These are phyloP conservation scores for Phytophthora litchii DNA, from an alignment of 352 stramenopile species.

Conservation along the genomic window DNA sequence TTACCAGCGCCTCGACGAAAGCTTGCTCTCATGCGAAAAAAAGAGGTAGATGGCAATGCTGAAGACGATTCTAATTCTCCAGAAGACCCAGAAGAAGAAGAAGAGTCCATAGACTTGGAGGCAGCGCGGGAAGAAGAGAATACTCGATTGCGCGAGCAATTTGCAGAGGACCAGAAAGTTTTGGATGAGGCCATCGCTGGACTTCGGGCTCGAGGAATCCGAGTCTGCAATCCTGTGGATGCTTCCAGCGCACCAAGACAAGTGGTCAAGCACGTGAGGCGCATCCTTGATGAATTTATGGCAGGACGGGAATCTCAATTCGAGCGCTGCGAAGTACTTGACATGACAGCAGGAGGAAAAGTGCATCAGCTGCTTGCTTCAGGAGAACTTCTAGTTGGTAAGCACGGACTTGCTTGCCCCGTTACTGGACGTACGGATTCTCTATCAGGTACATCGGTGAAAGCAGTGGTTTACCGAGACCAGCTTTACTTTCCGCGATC, in stretches of 20 bases:
- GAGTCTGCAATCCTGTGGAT: conserved; percentile 33
- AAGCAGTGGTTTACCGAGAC: conserved; percentile 47
- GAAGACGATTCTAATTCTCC: conserved; percentile 11
- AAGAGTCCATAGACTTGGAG: conserved; percentile 38
- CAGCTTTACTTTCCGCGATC: conserved; percentile 67
- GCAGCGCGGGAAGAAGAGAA: conserved; percentile 48
- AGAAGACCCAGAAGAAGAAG: conserved; percentile 22
- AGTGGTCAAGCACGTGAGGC: conserved; percentile 35
- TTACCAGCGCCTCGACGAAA: conserved; percentile 35
- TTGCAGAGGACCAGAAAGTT: conserved; percentile 44
- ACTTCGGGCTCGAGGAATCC: conserved; percentile 46
- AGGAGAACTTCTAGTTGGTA: conserved; percentile 57
- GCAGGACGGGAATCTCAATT: conserved; percentile 49
- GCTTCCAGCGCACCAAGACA: conserved; percentile 40
- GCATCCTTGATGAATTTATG: conserved; percentile 40
- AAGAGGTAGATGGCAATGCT: conserved; percentile 9
- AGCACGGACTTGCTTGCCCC: conserved; percentile 54
- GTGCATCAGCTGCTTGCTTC: conserved; percentile 33
- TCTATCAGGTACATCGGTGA: background rate
- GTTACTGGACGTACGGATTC: conserved; percentile 30
- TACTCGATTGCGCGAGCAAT: conserved; percentile 52
- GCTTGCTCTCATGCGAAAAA: conserved; percentile 29
- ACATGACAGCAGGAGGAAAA: conserved; percentile 5
- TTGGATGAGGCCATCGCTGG: conserved; percentile 40
- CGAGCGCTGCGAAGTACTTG: conserved; percentile 47